Evolutionary conservation across 208 protist genomes (phyloP).

Genomic region (Wallacemonas sp.): DNA sequence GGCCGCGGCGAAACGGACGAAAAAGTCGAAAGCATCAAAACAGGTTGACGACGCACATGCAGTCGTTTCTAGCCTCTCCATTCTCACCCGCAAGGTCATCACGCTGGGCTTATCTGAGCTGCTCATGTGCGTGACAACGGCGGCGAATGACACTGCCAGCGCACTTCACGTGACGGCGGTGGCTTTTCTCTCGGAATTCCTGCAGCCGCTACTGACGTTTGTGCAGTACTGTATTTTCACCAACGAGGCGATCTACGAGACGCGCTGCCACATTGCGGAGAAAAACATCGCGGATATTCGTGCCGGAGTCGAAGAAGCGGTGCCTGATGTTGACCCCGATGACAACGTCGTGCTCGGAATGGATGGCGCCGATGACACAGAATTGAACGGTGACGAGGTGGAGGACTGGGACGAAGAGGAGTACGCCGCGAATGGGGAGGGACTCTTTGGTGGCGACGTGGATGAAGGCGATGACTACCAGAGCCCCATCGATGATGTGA

Average conservation of each 20-base stretch:
- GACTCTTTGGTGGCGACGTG: slow-evolving; percentile 22
- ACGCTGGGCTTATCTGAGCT: slow-evolving; percentile 65
- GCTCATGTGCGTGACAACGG: slow-evolving; percentile 24
- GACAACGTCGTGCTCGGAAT: slow-evolving; percentile 41
- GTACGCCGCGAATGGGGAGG: slow-evolving; percentile 16
- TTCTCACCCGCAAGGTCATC: slow-evolving; percentile 83
- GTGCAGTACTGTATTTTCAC: slow-evolving; percentile 82
- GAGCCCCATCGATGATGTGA: slow-evolving; percentile 87
- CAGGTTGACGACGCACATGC: slow-evolving; percentile 36
- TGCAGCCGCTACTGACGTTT: slow-evolving; percentile 38
- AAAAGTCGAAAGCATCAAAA: slow-evolving; percentile 36
- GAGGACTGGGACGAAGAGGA: slow-evolving; percentile 38
- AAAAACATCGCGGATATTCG: slow-evolving; percentile 61
- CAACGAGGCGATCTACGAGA: slow-evolving; percentile 55
- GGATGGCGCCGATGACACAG: slow-evolving; percentile 34
- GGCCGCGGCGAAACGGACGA: slow-evolving; percentile 16
- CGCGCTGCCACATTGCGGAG: slow-evolving; percentile 61
- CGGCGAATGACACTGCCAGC: background rate
- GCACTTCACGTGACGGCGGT: slow-evolving; percentile 6
- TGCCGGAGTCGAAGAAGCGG: slow-evolving; percentile 21
- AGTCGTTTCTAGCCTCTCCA: slow-evolving; percentile 61
- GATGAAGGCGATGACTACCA: slow-evolving; percentile 88
- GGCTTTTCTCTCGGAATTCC: slow-evolving; percentile 12
- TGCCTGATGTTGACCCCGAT: slow-evolving; percentile 32
- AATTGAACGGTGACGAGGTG: slow-evolving; percentile 36